Percentiles rank a stretch among this genome's conserved stretches.
These are phyloP conservation scores for Thyridium curvatum DNA, from an alignment of 2,329 filamentous ascomycete genomes.

Conservation along the genomic window DNA sequence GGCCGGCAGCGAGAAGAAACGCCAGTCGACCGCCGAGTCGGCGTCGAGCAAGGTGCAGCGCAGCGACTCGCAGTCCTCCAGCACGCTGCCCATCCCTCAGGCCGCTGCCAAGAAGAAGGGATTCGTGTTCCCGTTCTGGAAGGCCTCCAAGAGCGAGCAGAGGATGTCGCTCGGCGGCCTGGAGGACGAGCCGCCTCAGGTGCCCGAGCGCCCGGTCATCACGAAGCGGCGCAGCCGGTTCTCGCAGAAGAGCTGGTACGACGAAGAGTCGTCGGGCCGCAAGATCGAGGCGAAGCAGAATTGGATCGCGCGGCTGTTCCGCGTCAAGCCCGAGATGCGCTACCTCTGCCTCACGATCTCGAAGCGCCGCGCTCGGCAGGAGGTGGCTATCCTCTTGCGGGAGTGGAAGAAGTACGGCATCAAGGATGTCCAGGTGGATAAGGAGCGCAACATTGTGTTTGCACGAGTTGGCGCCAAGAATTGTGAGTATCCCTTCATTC, in stretches of 20 bases:
- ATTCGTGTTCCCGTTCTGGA: slow-evolving; percentile 52
- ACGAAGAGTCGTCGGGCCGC: slow-evolving; percentile 34
- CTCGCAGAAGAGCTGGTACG: slow-evolving; percentile 16
- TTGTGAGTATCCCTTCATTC: slow-evolving; percentile 50
- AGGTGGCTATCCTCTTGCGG: slow-evolving; percentile 66
- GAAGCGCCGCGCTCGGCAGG: slow-evolving; percentile 67
- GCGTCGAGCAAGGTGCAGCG: slow-evolving; percentile 5
- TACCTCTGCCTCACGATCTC: slow-evolving; percentile 71
- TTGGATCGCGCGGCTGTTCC: slow-evolving; percentile 85
- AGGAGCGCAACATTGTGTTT: slow-evolving; percentile 71
- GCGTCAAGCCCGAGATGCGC: slow-evolving; percentile 75
- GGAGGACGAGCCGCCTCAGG: slow-evolving; percentile 22
- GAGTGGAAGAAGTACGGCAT: slow-evolving; percentile 84
- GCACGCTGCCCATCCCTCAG: slow-evolving; percentile 2
- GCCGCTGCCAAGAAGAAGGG: slow-evolving; percentile 36
- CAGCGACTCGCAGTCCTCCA: slow-evolving; percentile 9
- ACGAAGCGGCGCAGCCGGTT: slow-evolving; percentile 15
- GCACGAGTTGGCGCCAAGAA: slow-evolving; percentile 72
- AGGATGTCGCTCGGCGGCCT: slow-evolving; percentile 35
- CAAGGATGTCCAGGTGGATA: slow-evolving; percentile 70
- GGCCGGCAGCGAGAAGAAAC: too few species aligned
- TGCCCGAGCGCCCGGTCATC: slow-evolving; percentile 14
- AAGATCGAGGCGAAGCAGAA: slow-evolving; percentile 67
- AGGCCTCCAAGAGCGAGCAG: slow-evolving; percentile 32
- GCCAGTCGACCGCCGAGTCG: slow-evolving; percentile 9